These are phyloP conservation scores for Apophysomyces ossiformis DNA, from an alignment of 371 early-diverging fungal genomes.

Conservation along the genomic window DNA sequence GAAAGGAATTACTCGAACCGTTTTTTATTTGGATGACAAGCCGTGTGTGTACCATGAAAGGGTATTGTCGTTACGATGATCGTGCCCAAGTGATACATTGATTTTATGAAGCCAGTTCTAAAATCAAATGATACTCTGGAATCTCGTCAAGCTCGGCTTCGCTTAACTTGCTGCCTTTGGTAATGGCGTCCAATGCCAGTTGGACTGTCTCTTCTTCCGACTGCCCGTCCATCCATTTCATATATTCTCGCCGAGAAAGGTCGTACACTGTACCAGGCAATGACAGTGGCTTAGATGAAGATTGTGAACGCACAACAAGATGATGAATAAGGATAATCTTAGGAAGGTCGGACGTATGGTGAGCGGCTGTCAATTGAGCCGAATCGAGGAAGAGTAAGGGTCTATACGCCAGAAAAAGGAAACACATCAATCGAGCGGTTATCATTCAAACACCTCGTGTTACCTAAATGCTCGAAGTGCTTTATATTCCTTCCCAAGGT, in stretches of 20 bases:
- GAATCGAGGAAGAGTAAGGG: constrained; percentile 65
- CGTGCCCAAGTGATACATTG: not conserved
- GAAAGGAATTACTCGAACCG: too few relatives aligned
- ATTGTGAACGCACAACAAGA: constrained; percentile 59
- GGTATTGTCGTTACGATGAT: too few relatives aligned
- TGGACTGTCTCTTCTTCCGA: constrained; percentile 48
- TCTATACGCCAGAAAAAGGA: constrained; percentile 16
- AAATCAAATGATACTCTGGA: constrained; percentile 38
- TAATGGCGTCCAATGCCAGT: constrained; percentile 37
- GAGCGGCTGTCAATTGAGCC: constrained; percentile 54
- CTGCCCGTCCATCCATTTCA: constrained; percentile 65
- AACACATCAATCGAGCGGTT: not conserved
- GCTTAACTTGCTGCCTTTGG: constrained; percentile 32
- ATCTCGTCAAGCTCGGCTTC: constrained; percentile 29
- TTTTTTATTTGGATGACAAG: too few relatives aligned
- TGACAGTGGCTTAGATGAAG: constrained; percentile 39
- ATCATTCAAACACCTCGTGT: constrained; percentile 2
- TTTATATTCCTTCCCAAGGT: constrained; percentile 58
- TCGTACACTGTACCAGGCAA: constrained; percentile 57
- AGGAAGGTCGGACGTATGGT: constrained; percentile 55
- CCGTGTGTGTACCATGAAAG: too few relatives aligned
- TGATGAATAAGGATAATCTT: constrained; percentile 59
- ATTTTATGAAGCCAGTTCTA: constrained; percentile 19
- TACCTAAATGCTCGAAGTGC: constrained; percentile 64
- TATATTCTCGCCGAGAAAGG: constrained; percentile 63